A percentile compares a stretch with the other conserved stretches of the same genome.
phyloP scores from a whole-genome alignment of 768 basidiomycete species.

The Boletus vermiculosoides region DNA sequence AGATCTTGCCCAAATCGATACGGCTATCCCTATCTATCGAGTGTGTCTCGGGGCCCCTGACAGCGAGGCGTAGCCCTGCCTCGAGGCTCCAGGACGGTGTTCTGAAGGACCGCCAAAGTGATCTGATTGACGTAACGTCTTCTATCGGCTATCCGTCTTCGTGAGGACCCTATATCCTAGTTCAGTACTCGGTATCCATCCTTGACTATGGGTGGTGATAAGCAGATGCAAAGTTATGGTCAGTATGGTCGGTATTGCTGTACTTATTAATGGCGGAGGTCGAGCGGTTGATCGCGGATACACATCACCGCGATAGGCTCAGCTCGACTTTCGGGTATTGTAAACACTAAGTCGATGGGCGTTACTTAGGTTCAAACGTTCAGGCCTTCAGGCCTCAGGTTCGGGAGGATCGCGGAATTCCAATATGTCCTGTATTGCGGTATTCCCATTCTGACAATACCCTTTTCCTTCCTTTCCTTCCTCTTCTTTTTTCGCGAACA shows the following conservation, averaged over 20 bases:
- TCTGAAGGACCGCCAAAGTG: neutral
- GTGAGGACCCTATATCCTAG: neutral
- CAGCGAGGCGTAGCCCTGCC: conserved; percentile 9
- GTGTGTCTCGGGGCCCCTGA: conserved; percentile 8
- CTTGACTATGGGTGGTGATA: conserved; percentile 6
- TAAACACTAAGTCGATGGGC: neutral
- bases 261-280: neutral
- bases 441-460: neutral
- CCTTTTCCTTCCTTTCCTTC: neutral
- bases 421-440: neutral
- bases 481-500: neutral
- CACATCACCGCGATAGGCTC: neutral
- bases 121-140: conserved; percentile 13
- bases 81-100: conserved; percentile 15
- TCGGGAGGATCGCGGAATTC: conserved; percentile 3
- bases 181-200: neutral
- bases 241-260: neutral
- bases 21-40: neutral
- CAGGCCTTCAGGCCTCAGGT: too few relatives aligned
- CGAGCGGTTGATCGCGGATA: conserved; percentile 10
- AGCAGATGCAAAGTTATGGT: neutral
- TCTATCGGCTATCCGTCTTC: conserved; percentile 8
- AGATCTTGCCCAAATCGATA: conserved; percentile 6
- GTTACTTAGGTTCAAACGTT: neutral
- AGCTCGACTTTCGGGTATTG: neutral